A percentile compares a stretch with the other conserved stretches of the same genome.
Evolutionary conservation across 192 early-diverging fungal species (phyloP).

Genomic region (Coemansia sp.): DNA sequence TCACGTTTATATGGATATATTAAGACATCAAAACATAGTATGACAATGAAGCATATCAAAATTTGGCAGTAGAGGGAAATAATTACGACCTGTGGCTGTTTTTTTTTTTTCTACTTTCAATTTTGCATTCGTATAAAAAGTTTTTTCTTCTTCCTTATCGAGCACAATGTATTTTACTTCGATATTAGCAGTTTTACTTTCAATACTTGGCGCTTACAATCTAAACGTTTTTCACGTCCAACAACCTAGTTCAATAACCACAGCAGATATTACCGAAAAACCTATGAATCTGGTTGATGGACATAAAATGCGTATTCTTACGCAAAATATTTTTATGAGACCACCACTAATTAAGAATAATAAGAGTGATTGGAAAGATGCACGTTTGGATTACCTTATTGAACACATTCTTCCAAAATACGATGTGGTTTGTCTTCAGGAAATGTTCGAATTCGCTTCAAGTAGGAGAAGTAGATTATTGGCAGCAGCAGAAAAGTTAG

Average conservation of each 20-base stretch:
- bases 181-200: conserved; percentile 21
- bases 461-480: conserved; percentile 62
- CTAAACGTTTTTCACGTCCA: conserved; percentile 28
- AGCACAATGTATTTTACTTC: conserved; percentile 37
- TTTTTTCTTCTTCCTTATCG: conserved; percentile 1
- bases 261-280: background rate
- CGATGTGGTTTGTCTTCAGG: conserved; percentile 79
- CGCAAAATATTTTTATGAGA: conserved; percentile 73
- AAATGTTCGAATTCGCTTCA: conserved; percentile 75
- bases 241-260: conserved; percentile 22
- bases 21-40: no score
- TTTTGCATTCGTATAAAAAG: background rate
- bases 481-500: conserved; percentile 60
- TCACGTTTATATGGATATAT: no score
- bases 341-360: conserved; percentile 71
- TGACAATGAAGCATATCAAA: no score
- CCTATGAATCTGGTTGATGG: conserved; percentile 1
- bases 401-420: conserved; percentile 65
- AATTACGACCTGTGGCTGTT: no score
- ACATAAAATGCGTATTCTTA: conserved; percentile 54
- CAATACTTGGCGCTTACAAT: conserved; percentile 40
- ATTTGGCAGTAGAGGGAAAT: no score
- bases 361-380: conserved; percentile 76
- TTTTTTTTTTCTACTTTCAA: background rate
- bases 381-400: conserved; percentile 69